phyloP scores from a whole-genome alignment of 352 stramenopile genomes.

The Pythium aquatile region DNA sequence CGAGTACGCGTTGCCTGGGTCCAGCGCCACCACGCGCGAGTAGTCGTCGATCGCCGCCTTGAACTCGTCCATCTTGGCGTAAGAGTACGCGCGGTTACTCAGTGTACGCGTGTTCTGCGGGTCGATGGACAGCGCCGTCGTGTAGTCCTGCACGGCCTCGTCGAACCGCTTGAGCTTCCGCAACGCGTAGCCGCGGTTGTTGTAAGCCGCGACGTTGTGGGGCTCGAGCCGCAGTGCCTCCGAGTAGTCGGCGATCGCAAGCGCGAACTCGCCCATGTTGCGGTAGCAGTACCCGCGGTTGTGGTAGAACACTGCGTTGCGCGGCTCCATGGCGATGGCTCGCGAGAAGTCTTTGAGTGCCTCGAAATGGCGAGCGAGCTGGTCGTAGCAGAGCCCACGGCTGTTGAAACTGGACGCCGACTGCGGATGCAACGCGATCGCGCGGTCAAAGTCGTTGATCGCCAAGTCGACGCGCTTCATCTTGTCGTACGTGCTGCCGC shows the following conservation, averaged over 20 bases:
- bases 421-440: slow-evolving; percentile 55
- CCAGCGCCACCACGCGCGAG: slow-evolving; percentile 61
- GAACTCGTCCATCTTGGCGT: slow-evolving; percentile 76
- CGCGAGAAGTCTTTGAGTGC: slow-evolving; percentile 74
- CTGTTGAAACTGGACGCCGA: slow-evolving; percentile 82
- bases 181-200: slow-evolving; percentile 83
- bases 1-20: slow-evolving; percentile 76
- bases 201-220: slow-evolving; percentile 73
- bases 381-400: slow-evolving; percentile 72
- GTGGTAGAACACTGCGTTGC: slow-evolving; percentile 79
- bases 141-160: slow-evolving; percentile 76
- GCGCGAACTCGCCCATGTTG: slow-evolving; percentile 73
- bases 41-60: slow-evolving; percentile 75
- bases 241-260: slow-evolving; percentile 68
- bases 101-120: slow-evolving; percentile 76
- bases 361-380: slow-evolving; percentile 56
- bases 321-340: slow-evolving; percentile 61
- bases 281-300: slow-evolving; percentile 86
- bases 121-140: slow-evolving; percentile 62
- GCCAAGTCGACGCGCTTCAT: slow-evolving; percentile 57
- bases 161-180: slow-evolving; percentile 72
- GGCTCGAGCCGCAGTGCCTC: slow-evolving; percentile 60
- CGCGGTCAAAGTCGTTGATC: slow-evolving; percentile 67
- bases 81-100: slow-evolving; percentile 85
- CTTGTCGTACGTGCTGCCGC: slow-evolving; percentile 79